Percentiles rank a stretch among this genome's conserved stretches.
phyloP scores from a whole-genome alignment of 495 filamentous ascomycete species.

The Podospora pseudoanserina region DNA sequence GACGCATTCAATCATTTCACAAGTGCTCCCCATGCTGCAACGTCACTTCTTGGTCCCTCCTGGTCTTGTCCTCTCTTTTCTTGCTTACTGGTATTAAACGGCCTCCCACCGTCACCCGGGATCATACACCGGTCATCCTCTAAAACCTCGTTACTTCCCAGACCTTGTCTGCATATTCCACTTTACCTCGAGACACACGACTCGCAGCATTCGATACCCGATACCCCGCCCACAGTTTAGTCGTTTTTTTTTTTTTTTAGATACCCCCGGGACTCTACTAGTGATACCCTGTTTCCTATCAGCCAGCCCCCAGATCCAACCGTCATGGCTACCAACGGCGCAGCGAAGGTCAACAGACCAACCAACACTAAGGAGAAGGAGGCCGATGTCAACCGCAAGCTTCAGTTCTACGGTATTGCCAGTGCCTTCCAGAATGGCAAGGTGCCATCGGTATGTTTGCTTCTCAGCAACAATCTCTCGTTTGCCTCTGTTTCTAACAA shows the following conservation, averaged over 20 bases:
- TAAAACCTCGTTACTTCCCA: slow-evolving; percentile 11
- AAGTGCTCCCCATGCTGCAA: slow-evolving; percentile 10
- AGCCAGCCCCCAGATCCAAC: slow-evolving; percentile 1
- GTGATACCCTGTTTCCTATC: slow-evolving; percentile 14
- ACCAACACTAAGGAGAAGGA: slow-evolving; percentile 57
- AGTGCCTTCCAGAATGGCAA: slow-evolving; percentile 86
- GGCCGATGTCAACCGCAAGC: slow-evolving; percentile 82
- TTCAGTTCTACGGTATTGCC: slow-evolving; percentile 91
- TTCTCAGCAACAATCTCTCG: background rate
- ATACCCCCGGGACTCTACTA: slow-evolving; percentile 19
- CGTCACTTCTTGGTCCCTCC: background rate
- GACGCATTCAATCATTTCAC: slow-evolving; percentile 14
- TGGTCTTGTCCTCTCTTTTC: background rate
- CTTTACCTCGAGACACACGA: slow-evolving; percentile 4
- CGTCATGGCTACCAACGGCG: slow-evolving; percentile 26
- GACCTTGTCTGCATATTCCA: slow-evolving; percentile 10
- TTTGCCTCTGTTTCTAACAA: slow-evolving; percentile 17
- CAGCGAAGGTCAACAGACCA: slow-evolving; percentile 59
- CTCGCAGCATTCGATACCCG: slow-evolving; percentile 13
- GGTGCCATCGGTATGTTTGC: slow-evolving; percentile 73
- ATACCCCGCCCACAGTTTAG: slow-evolving; percentile 4
- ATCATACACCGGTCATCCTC: slow-evolving; percentile 9
- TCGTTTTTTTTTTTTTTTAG: slow-evolving; percentile 9
- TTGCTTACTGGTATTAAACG: slow-evolving; percentile 11
- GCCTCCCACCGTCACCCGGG: slow-evolving; percentile 3